Evolutionary conservation across 2,329 filamentous ascomycete species (phyloP).

Genomic region (Calonectria multiphialidica): DNA sequence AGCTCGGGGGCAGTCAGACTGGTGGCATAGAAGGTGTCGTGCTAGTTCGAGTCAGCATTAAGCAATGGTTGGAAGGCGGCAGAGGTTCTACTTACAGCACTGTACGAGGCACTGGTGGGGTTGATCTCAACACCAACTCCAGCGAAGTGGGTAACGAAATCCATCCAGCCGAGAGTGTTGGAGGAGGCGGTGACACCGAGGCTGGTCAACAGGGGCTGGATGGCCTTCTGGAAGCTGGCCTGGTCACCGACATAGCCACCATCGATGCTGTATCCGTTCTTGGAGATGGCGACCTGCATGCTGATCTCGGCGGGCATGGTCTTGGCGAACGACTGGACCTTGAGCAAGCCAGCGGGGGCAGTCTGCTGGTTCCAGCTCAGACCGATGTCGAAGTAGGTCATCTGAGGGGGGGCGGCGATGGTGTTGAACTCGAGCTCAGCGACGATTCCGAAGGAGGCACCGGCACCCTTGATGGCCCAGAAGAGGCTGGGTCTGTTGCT

Average conservation of each 20-base stretch:
- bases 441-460: conserved; percentile 48
- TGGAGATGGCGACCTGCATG: conserved; percentile 39
- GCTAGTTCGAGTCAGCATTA: conserved; percentile 28
- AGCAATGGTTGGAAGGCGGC: rapidly evolving
- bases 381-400: conserved; percentile 39
- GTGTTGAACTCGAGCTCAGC: conserved; percentile 46
- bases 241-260: conserved; percentile 42
- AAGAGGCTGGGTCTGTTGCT: conserved; percentile 42
- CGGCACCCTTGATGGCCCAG: conserved; percentile 47
- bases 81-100: conserved; percentile 28
- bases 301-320: conserved; percentile 44
- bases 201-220: conserved; percentile 36
- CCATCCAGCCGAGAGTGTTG: conserved; percentile 41
- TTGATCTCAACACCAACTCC: conserved; percentile 31
- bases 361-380: conserved; percentile 36
- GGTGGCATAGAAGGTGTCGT: conserved; percentile 48
- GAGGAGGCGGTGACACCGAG: conserved; percentile 21
- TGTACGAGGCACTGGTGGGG: conserved; percentile 39
- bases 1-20: conserved; percentile 43
- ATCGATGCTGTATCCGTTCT: conserved; percentile 37
- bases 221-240: conserved; percentile 27
- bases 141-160: conserved; percentile 40
- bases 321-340: conserved; percentile 46
- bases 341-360: conserved; percentile 33
- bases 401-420: conserved; percentile 33